Percentiles rank a stretch among this genome's conserved stretches.
Evolutionary conservation across 805 yeast genomes (phyloP).

Genomic region (Saccharomyces paradoxus): DNA sequence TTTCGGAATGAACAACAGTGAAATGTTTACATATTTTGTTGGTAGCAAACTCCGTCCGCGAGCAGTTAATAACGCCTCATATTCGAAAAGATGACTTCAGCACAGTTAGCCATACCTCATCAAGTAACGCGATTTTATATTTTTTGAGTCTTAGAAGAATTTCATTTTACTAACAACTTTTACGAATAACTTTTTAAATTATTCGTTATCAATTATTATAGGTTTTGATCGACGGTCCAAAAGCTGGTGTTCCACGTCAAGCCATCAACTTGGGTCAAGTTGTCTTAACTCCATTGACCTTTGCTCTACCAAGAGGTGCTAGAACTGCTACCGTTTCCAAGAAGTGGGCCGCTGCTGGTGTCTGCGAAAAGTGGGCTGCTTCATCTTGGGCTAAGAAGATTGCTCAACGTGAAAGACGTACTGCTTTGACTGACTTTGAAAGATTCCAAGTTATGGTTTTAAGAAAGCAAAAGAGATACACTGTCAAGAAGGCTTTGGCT

Average conservation of each 20-base stretch:
- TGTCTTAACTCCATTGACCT: slow-evolving; percentile 86
- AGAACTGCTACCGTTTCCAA: slow-evolving; percentile 77
- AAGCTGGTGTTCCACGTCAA: slow-evolving; percentile 83
- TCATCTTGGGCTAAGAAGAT: slow-evolving; percentile 97
- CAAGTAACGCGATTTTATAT: neutral
- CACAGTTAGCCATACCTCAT: neutral
- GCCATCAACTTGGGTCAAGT: slow-evolving; percentile 79
- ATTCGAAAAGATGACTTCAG: neutral
- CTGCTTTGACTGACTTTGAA: slow-evolving; percentile 91
- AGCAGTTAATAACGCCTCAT: neutral
- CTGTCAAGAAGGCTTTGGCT: slow-evolving; percentile 93
- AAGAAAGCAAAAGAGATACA: slow-evolving; percentile 94
- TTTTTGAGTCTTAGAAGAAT: neutral
- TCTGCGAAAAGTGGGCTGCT: slow-evolving; percentile 84
- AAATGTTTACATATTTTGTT: neutral
- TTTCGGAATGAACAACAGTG: neutral
- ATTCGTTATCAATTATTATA: slow-evolving; percentile 23
- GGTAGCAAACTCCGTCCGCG: neutral
- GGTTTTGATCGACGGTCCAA: slow-evolving; percentile 96
- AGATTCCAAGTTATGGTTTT: slow-evolving; percentile 98
- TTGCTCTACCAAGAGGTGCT: slow-evolving; percentile 91
- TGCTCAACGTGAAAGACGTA: slow-evolving; percentile 89
- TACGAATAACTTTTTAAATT: neutral
- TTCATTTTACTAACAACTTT: slow-evolving; percentile 4
- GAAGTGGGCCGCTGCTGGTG: slow-evolving; percentile 88